These are phyloP conservation scores for Lactifluus hygrophoroides DNA, from an alignment of 768 basidiomycete genomes.

Conservation along the genomic window DNA sequence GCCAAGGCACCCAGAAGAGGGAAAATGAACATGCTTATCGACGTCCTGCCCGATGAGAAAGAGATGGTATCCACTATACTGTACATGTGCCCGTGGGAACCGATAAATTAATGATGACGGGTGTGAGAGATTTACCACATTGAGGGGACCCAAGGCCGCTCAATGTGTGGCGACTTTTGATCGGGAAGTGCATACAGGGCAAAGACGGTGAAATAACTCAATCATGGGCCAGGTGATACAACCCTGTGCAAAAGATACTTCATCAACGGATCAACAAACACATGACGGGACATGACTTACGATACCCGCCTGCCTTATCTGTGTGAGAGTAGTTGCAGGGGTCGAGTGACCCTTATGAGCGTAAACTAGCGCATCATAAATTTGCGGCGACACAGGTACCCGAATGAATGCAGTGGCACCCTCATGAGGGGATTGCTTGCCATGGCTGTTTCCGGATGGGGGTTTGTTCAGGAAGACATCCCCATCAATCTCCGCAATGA, in stretches of 20 bases:
- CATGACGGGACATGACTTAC: conserved; percentile 32
- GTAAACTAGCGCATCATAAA: conserved; percentile 62
- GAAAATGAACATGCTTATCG: conserved; percentile 9
- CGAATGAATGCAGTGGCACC: conserved; percentile 44
- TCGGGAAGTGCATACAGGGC: conserved; percentile 44
- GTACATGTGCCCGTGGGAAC: conserved; percentile 17
- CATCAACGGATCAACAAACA: not conserved
- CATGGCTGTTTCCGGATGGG: conserved; percentile 5
- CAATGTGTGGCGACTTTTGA: conserved; percentile 26
- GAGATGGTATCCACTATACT: conserved; percentile 18
- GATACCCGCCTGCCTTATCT: conserved; percentile 49
- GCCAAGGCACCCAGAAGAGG: not conserved
- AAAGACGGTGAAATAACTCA: conserved; percentile 55
- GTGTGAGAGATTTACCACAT: conserved; percentile 3
- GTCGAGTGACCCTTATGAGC: conserved; percentile 53
- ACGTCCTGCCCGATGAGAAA: conserved; percentile 12
- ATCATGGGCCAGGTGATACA: conserved; percentile 68
- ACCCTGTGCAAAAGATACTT: conserved; percentile 33
- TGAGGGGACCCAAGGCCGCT: conserved; percentile 20
- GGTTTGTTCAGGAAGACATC: conserved; percentile 20
- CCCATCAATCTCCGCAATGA: conserved; percentile 35
- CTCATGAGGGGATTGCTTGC: conserved; percentile 25
- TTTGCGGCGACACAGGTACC: conserved; percentile 55
- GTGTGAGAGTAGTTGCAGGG: conserved; percentile 45
- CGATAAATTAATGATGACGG: conserved; percentile 16